Percentiles rank a stretch among this genome's conserved stretches.
phyloP scores from a whole-genome alignment of 23 red algal species.

The Gracilaria domingensis region DNA sequence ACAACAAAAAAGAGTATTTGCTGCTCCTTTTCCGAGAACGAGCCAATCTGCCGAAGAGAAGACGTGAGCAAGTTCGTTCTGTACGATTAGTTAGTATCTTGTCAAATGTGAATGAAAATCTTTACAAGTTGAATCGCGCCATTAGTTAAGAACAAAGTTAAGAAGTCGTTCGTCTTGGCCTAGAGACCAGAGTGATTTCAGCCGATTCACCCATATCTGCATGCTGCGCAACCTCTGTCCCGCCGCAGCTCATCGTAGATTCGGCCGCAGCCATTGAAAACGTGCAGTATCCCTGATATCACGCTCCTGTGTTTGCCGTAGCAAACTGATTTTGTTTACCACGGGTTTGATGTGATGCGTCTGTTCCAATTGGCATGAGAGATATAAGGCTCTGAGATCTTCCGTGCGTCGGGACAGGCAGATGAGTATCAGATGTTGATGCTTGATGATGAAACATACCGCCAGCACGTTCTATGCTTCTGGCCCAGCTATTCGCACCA shows the following conservation, averaged over 20 bases:
- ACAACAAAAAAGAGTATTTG: conserved; percentile 42
- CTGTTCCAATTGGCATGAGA: conserved; percentile 12
- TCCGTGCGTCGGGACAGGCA: conserved; percentile 45
- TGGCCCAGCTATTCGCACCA: conserved; percentile 66
- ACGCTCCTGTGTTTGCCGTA: conserved; percentile 10
- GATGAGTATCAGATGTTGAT: conserved; percentile 72
- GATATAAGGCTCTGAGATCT: conserved; percentile 54
- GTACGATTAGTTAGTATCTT: not conserved
- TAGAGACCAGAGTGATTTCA: not conserved
- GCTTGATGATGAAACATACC: conserved; percentile 72
- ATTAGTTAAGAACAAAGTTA: conserved; percentile 43
- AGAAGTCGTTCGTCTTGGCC: conserved; percentile 4
- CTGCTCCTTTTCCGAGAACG: not conserved
- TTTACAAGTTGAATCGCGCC: conserved; percentile 34
- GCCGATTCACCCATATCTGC: conserved; percentile 62
- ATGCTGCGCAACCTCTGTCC: conserved; percentile 52
- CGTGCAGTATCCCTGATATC: conserved; percentile 61
- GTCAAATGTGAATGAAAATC: conserved; percentile 24
- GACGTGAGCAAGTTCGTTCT: not conserved
- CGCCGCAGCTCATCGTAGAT: conserved; percentile 72
- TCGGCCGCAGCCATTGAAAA: conserved; percentile 67
- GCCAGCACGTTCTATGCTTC: conserved; percentile 73
- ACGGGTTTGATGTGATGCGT: conserved; percentile 3
- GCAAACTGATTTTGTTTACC: not conserved
- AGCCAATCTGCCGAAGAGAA: not conserved